Percentiles rank a stretch among this genome's conserved stretches.
These are phyloP conservation scores for Yarrowia keelungensis DNA, from an alignment of 805 yeast genomes.

Conservation along the genomic window DNA sequence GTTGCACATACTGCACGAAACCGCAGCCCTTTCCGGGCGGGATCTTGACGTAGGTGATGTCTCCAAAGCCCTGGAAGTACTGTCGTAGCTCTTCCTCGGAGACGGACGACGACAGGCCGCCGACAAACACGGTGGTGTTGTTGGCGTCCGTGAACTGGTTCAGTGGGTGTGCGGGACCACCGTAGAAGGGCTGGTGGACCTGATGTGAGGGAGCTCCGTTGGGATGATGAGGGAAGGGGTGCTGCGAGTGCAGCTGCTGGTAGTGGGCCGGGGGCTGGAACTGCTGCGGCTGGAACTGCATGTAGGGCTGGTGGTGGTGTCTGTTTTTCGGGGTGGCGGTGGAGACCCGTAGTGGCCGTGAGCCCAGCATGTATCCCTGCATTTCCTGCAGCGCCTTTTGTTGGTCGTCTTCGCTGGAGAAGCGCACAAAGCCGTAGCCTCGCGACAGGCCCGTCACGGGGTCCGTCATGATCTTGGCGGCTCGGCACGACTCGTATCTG, in stretches of 20 bases:
- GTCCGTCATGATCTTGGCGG: conserved; percentile 81
- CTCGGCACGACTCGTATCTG: conserved; percentile 73
- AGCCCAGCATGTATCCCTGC: conserved; percentile 78
- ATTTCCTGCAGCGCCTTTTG: conserved; percentile 76
- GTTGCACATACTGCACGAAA: conserved; percentile 78
- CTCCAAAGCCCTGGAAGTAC: conserved; percentile 75
- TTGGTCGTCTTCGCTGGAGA: conserved; percentile 68
- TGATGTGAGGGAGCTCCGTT: conserved; percentile 41
- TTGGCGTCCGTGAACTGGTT: conserved; percentile 77
- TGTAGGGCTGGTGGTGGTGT: conserved; percentile 44
- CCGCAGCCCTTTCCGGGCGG: conserved; percentile 88
- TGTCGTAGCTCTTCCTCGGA: conserved; percentile 64
- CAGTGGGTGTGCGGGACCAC: conserved; percentile 49
- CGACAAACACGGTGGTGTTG: conserved; percentile 84
- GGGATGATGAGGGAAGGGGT: conserved; percentile 34
- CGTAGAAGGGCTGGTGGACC: conserved; percentile 41
- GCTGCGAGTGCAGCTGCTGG: conserved; percentile 38
- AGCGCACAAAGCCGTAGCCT: conserved; percentile 92
- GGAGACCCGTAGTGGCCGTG: conserved; percentile 78
- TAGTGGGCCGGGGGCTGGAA: conserved; percentile 39
- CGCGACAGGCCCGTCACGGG: conserved; percentile 70
- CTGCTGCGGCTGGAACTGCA: conserved; percentile 36
- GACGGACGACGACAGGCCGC: conserved; percentile 68
- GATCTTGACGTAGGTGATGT: conserved; percentile 62
- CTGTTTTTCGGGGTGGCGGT: conserved; percentile 65